phyloP scores from a whole-genome alignment of 164 flowering plant species.

The Aristolochia californica region DNA sequence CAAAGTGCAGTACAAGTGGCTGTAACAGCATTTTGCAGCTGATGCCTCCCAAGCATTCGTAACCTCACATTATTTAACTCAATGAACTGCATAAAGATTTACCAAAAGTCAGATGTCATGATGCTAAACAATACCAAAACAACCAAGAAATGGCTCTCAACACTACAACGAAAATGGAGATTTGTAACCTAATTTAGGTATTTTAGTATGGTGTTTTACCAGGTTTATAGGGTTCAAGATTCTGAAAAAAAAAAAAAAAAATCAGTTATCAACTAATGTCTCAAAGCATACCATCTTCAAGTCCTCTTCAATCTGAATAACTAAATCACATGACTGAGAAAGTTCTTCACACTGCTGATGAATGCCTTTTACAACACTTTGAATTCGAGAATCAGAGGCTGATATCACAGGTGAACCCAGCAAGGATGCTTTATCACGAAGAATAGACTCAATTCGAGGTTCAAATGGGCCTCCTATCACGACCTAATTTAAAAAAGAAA shows the following conservation, averaged over 20 bases:
- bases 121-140: neutral
- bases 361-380: conserved; percentile 36
- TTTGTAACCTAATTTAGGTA: too few relatives aligned
- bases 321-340: conserved; percentile 58
- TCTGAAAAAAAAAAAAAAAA: too few relatives aligned
- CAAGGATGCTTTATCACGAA: conserved; percentile 56
- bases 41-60: conserved; percentile 71
- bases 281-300: conserved; percentile 34
- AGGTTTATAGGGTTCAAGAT: too few relatives aligned
- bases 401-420: conserved; percentile 63
- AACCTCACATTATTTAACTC: conserved; percentile 49
- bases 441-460: conserved; percentile 68
- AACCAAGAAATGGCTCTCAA: neutral
- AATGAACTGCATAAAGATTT: conserved; percentile 34
- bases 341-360: conserved; percentile 25
- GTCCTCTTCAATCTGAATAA: conserved; percentile 41
- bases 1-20: conserved; percentile 76
- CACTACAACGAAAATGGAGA: too few relatives aligned
- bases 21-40: conserved; percentile 83
- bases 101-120: neutral
- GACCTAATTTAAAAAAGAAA: conserved; percentile 30
- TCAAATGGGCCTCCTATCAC: conserved; percentile 87
- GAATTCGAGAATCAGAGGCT: conserved; percentile 56
- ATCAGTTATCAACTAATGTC: too few relatives aligned
- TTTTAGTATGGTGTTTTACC: too few relatives aligned